Conservation (phyloP, 495 filamentous ascomycete species). For the Talaromyces borbonicus region DNA sequence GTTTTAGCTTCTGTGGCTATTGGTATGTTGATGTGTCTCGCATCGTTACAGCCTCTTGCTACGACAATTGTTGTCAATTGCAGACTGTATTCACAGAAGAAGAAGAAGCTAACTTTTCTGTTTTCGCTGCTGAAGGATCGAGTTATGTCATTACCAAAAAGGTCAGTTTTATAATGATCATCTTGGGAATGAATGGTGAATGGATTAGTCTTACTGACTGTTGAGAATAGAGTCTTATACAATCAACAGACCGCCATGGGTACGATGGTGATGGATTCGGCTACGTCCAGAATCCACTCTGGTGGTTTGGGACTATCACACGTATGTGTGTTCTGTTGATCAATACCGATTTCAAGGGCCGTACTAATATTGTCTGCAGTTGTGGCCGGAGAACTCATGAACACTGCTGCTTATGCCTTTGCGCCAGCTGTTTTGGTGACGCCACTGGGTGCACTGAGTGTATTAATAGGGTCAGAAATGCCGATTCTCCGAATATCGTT, state of each 20-base stretch:
- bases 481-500: neutral
- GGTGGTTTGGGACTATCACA: slow-evolving; percentile 89
- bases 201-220: neutral
- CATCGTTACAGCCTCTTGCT: too few species aligned
- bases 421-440: slow-evolving; percentile 96
- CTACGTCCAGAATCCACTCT: slow-evolving; percentile 83
- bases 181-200: neutral
- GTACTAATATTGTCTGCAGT: slow-evolving; percentile 34
- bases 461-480: slow-evolving; percentile 67
- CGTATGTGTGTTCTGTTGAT: slow-evolving; percentile 49
- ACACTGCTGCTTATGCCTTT: slow-evolving; percentile 97
- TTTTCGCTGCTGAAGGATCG: slow-evolving; percentile 46
- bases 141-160: slow-evolving; percentile 95
- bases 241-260: slow-evolving; percentile 80
- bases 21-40: slow-evolving; percentile 59
- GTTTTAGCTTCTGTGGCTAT: slow-evolving; percentile 88
- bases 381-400: slow-evolving; percentile 77
- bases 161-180: slow-evolving; percentile 39
- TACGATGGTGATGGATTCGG: slow-evolving; percentile 94
- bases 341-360: neutral
- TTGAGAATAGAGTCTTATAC: slow-evolving; percentile 65
- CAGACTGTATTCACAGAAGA: too few species aligned
- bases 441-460: slow-evolving; percentile 83
- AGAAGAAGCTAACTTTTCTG: slow-evolving; percentile 1
- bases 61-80: too few species aligned